phyloP scores from a whole-genome alignment of 495 filamentous ascomycete species.

The Achaetomiella virescens region DNA sequence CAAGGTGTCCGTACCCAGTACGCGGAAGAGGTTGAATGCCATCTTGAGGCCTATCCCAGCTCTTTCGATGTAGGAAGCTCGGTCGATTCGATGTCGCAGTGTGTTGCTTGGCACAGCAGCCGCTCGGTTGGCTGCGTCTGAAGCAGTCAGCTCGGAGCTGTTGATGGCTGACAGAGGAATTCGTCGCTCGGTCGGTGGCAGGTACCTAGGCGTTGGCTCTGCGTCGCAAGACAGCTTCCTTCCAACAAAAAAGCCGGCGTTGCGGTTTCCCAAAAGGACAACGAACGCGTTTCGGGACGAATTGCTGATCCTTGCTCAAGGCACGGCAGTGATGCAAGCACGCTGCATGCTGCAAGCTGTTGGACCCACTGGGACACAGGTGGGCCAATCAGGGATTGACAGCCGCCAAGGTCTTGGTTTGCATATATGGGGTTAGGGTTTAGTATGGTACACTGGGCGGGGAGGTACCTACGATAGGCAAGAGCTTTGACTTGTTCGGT shows the following conservation, averaged over 20 bases:
- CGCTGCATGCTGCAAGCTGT: not conserved
- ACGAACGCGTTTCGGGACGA: conserved; percentile 30
- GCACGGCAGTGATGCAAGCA: conserved; percentile 15
- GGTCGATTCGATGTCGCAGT: not conserved
- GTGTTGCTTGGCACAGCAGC: conserved; percentile 1
- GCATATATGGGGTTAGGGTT: too few relatives aligned
- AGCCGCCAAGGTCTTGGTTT: not conserved
- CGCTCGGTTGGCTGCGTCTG: not conserved
- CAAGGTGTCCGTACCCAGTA: conserved; percentile 57
- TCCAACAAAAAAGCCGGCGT: conserved; percentile 6
- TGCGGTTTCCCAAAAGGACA: conserved; percentile 31
- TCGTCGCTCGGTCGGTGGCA: not conserved
- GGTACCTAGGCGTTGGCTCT: not conserved
- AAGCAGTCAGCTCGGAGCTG: not conserved
- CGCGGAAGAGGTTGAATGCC: conserved; percentile 74
- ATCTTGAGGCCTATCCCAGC: conserved; percentile 37
- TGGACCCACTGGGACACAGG: not conserved
- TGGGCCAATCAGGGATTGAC: conserved; percentile 17
- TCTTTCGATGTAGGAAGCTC: not conserved
- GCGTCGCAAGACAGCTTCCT: not conserved
- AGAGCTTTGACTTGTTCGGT: too few relatives aligned
- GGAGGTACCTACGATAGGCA: too few relatives aligned
- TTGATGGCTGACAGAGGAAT: not conserved
- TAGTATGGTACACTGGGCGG: too few relatives aligned
- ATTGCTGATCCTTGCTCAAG: conserved; percentile 13